Percentiles rank a stretch among this genome's conserved stretches.
Evolutionary conservation across 805 yeast genomes (phyloP).

Genomic region (Starmerella geochares): DNA sequence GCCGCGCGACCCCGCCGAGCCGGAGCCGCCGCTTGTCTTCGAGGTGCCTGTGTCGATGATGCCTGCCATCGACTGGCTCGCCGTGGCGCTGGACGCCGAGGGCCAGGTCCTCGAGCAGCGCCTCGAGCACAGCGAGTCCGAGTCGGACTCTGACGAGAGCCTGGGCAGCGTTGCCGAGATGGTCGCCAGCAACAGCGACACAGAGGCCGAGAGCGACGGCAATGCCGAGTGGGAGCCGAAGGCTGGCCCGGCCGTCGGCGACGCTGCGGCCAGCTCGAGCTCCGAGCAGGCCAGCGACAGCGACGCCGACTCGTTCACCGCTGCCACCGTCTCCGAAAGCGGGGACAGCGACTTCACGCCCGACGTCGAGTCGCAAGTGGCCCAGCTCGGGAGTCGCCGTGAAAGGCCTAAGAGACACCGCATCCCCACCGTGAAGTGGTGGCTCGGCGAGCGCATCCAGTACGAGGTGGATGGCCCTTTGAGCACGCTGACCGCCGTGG

Average conservation of each 20-base stretch:
- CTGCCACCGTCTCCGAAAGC: constrained; percentile 11
- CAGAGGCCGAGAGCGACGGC: constrained; percentile 12
- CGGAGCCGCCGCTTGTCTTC: constrained; percentile 12
- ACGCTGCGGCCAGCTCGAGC: neutral
- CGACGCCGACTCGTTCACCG: constrained; percentile 5
- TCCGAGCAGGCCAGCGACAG: neutral
- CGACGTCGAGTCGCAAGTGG: constrained; percentile 3
- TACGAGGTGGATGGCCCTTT: constrained; percentile 16
- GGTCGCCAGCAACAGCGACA: constrained; percentile 16
- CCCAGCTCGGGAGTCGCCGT: constrained; percentile 6
- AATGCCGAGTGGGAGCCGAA: constrained; percentile 5
- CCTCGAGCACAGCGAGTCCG: constrained; percentile 19
- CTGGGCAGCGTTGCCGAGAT: constrained; percentile 22
- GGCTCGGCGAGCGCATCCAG: constrained; percentile 23
- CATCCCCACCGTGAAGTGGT: constrained; percentile 20
- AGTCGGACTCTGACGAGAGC: constrained; percentile 18
- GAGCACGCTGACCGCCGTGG: constrained; percentile 19
- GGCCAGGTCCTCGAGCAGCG: constrained; percentile 11
- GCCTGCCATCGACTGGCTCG: constrained; percentile 17
- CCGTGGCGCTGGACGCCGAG: constrained; percentile 9
- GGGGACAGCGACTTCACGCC: constrained; percentile 8
- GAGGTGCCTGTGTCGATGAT: constrained; percentile 15
- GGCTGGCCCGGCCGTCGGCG: neutral
- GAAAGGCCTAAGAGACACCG: constrained; percentile 17
- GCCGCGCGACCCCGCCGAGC: constrained; percentile 18